Conservation (phyloP, 805 yeast genomes). For the Scheffersomyces coipomensis region DNA sequence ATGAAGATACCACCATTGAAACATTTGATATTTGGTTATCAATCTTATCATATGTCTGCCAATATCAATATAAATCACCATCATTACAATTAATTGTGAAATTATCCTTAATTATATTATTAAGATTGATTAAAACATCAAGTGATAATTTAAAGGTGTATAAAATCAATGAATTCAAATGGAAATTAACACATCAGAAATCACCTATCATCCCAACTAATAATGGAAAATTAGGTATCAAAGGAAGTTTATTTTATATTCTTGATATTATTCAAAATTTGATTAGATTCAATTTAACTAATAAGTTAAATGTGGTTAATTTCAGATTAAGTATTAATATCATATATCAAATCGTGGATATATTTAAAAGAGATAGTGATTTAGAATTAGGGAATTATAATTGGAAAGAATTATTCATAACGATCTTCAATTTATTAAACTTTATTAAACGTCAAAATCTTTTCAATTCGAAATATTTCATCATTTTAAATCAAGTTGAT, state of each 20-base stretch:
- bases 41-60: conserved; percentile 34
- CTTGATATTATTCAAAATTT: conserved; percentile 28
- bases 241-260: conserved; percentile 31
- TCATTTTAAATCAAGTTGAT: conserved; percentile 6
- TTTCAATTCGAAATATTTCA: conserved; percentile 12
- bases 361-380: conserved; percentile 12
- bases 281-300: conserved; percentile 37
- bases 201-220: conserved; percentile 31
- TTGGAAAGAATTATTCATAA: conserved; percentile 34
- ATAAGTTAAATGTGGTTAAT: conserved; percentile 29
- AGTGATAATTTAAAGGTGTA: conserved; percentile 10
- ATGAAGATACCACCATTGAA: conserved; percentile 13
- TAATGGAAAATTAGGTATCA: conserved; percentile 19
- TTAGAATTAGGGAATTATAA: conserved; percentile 22
- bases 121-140: conserved; percentile 17
- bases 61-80: conserved; percentile 32
- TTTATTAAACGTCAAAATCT: conserved; percentile 24
- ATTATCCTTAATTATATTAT: conserved; percentile 23
- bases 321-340: conserved; percentile 24
- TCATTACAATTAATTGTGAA: conserved; percentile 23
- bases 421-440: conserved; percentile 26
- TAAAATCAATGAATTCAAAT: conserved; percentile 33
- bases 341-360: conserved; percentile 20
- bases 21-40: conserved; percentile 33
- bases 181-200: conserved; percentile 43